Evolutionary conservation across 345 rosid genomes (phyloP).

Genomic region (Lepidium africanum): DNA sequence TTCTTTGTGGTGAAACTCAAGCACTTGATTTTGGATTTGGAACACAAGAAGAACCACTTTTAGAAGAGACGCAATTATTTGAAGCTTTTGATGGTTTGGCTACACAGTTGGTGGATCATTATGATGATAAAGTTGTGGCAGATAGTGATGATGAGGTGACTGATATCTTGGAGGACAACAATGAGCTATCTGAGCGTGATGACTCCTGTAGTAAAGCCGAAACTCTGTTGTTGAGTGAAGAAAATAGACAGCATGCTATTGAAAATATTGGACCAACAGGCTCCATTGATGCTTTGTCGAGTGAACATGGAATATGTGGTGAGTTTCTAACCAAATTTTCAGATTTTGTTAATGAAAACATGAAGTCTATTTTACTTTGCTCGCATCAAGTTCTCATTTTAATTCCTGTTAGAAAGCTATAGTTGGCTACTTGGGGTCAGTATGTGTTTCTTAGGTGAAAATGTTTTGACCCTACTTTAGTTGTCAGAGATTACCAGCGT

Average conservation of each 20-base stretch:
- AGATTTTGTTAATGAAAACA: background rate
- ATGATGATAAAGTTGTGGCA: slow-evolving; percentile 5
- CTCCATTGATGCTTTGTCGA: slow-evolving; percentile 4
- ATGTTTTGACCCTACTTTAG: slow-evolving; percentile 9
- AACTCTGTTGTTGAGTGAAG: slow-evolving; percentile 17
- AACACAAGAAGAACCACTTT: slow-evolving; percentile 20
- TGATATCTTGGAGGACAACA: slow-evolving; percentile 34
- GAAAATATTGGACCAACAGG: slow-evolving; percentile 16
- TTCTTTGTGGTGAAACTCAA: slow-evolving; percentile 34
- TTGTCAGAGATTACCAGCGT: slow-evolving; percentile 8
- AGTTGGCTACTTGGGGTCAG: background rate
- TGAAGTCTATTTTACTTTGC: background rate
- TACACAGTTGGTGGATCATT: slow-evolving; percentile 24
- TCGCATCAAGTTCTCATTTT: background rate
- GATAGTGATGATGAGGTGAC: slow-evolving; percentile 52
- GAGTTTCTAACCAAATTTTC: slow-evolving; percentile 7
- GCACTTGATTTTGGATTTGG: slow-evolving; percentile 23
- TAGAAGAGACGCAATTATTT: slow-evolving; percentile 9
- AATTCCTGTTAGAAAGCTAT: background rate
- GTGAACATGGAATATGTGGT: slow-evolving; percentile 34
- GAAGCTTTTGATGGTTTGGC: slow-evolving; percentile 24
- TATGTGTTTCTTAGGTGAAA: slow-evolving; percentile 15
- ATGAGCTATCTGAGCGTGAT: slow-evolving; percentile 29
- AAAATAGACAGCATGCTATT: slow-evolving; percentile 5
- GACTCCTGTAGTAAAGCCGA: slow-evolving; percentile 20